These are phyloP conservation scores for Hippophae tibetana DNA, from an alignment of 306 rosid species.

Conservation along the genomic window DNA sequence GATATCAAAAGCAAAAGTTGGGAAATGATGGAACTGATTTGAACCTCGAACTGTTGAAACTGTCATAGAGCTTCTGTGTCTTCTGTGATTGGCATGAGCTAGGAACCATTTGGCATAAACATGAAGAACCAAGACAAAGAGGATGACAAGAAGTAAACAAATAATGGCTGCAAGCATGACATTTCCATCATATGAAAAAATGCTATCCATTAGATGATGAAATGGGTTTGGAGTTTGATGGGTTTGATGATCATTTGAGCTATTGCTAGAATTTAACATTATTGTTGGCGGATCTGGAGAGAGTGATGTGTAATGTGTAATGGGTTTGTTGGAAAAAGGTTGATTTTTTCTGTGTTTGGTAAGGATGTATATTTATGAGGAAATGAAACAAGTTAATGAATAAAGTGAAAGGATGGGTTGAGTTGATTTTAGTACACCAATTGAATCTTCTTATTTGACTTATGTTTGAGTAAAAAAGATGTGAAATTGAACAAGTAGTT, in stretches of 20 bases:
- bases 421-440: background rate
- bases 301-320: no score
- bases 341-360: background rate
- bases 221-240: slow-evolving; percentile 21
- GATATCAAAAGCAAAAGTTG: slow-evolving; percentile 32
- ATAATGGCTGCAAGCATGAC: slow-evolving; percentile 78
- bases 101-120: slow-evolving; percentile 82
- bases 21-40: slow-evolving; percentile 38
- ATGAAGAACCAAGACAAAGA: slow-evolving; percentile 88
- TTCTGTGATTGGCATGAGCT: slow-evolving; percentile 46
- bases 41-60: slow-evolving; percentile 54
- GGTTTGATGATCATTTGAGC: slow-evolving; percentile 8
- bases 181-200: slow-evolving; percentile 69
- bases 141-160: slow-evolving; percentile 66
- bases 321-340: no score
- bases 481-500: slow-evolving; percentile 33
- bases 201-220: slow-evolving; percentile 30
- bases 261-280: slow-evolving; percentile 29
- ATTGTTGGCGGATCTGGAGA: background rate
- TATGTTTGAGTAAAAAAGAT: slow-evolving; percentile 2
- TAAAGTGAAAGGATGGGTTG: slow-evolving; percentile 5
- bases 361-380: background rate
- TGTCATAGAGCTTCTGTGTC: slow-evolving; percentile 32
- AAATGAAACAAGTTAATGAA: background rate
- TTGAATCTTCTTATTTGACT: no score